Base-by-base conservation (phyloP, 2,329 filamentous ascomycete genomes). In the Neobulgaria alba region DNA sequence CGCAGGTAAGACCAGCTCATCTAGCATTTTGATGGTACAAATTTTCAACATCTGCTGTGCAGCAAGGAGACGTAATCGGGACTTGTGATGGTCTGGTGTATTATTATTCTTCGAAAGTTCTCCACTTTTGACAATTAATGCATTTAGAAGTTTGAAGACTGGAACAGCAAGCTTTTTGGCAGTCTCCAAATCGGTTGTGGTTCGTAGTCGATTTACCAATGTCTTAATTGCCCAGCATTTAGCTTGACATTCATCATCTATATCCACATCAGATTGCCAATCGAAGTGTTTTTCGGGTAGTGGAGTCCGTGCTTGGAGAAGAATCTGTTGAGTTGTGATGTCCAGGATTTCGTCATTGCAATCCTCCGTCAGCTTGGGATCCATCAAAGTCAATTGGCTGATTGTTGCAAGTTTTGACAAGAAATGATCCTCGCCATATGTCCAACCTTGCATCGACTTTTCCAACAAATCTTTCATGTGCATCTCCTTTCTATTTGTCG, bases 171-270 rank as follows among this genome's bases (percentile, higher is more conserved):
- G 68, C 26, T 73, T 71, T 51, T 80, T 72, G 10, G 72, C 71
- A 45, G 69, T 67, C 3, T 70, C 63, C 12, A 63, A 56, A 34
- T 76, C 70, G 9, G 42, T 48, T 45, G 60, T 82, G 45, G 61
- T 82, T 29, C 89, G 78, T 14, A 95, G 71, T 39, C 85, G 78
- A 60, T 96, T 96, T 44, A 92, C 86, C 18, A 96, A 69, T 12
- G 88, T 82, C 58, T 83, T 90, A 35, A 96, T 67, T 1, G 89
- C 84, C 67, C 87, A 80, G 42, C 79, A 76, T 62, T 96, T 95
- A 15, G 88, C 82, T 45, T 81, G 74, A 12, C 86, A 82, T 56
- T 95, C 88, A 38, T 90, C 78, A 49, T 94, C 85, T 49, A 87
- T 65, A 23, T 77, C 71, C 10, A 75, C 71, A 42, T 82, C 75